Percentiles rank a stretch among this genome's conserved stretches.
Conservation (phyloP, 805 yeast genomes). For the Sugiyamaella marilandica region DNA sequence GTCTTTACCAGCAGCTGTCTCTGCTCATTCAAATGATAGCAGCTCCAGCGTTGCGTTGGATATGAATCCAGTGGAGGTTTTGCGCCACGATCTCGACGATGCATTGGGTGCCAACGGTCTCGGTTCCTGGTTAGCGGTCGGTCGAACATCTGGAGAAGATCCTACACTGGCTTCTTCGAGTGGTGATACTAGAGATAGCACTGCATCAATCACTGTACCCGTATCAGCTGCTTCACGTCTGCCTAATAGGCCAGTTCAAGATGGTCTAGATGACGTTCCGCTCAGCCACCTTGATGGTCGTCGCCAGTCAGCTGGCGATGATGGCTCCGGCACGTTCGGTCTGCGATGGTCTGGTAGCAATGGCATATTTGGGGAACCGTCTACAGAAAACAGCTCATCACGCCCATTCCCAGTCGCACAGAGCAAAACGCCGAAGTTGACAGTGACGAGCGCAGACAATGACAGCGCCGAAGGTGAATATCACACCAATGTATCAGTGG, state of each 20-base stretch:
- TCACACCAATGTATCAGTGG: neutral
- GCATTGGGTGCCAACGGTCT: conserved; percentile 22
- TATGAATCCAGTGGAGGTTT: conserved; percentile 4
- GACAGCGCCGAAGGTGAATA: neutral
- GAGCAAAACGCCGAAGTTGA: neutral
- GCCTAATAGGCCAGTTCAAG: neutral
- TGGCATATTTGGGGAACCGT: no score
- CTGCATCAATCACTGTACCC: neutral
- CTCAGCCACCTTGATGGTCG: neutral
- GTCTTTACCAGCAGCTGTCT: neutral
- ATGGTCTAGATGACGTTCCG: neutral
- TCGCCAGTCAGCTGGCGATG: no score
- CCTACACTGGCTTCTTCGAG: no score
- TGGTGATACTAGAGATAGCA: no score
- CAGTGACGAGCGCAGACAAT: neutral
- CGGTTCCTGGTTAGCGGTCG: conserved; percentile 21
- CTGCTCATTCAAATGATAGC: neutral
- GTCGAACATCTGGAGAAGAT: neutral
- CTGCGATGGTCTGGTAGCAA: no score
- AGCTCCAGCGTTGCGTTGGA: neutral
- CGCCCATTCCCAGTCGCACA: neutral
- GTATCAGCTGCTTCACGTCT: neutral
- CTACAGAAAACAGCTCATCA: no score
- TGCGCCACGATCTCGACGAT: conserved; percentile 17
- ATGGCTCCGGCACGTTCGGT: no score